Percentiles rank a stretch among this genome's conserved stretches.
Conservation (phyloP, 768 basidiomycete genomes). For the Rhizopogon vinicolor region DNA sequence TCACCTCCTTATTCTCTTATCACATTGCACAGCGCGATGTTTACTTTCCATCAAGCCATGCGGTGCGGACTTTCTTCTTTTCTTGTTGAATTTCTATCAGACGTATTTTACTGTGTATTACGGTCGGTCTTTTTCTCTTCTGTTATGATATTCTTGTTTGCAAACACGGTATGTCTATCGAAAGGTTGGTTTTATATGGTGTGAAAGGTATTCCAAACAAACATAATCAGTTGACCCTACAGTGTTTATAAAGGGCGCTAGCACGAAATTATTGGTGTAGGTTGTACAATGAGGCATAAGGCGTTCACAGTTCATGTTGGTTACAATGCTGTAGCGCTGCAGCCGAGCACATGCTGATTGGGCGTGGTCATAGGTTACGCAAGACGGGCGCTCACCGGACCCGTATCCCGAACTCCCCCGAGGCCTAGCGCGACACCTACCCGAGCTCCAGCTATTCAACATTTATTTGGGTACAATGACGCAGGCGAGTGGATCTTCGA, state of each 20-base stretch:
- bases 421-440: too few relatives aligned
- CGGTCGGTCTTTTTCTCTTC: constrained; percentile 25
- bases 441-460: too few relatives aligned
- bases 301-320: background rate
- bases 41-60: constrained; percentile 10
- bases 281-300: background rate
- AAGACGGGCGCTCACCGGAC: too few relatives aligned
- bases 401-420: too few relatives aligned
- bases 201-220: background rate
- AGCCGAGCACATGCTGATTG: background rate
- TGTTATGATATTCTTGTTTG: constrained; percentile 5
- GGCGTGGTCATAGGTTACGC: background rate
- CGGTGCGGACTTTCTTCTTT: constrained; percentile 21
- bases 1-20: constrained; percentile 14
- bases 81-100: constrained; percentile 8
- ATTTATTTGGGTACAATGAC: too few relatives aligned
- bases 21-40: constrained; percentile 2
- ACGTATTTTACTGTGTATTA: constrained; percentile 23
- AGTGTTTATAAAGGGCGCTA: background rate
- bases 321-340: background rate
- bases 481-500: too few relatives aligned
- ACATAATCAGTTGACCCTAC: background rate
- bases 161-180: constrained; percentile 4
- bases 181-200: background rate
- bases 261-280: background rate